Percentiles rank a stretch among this genome's conserved stretches.
phyloP scores from a whole-genome alignment of 176 grass and related monocot genomes.

The Musa beccarii region DNA sequence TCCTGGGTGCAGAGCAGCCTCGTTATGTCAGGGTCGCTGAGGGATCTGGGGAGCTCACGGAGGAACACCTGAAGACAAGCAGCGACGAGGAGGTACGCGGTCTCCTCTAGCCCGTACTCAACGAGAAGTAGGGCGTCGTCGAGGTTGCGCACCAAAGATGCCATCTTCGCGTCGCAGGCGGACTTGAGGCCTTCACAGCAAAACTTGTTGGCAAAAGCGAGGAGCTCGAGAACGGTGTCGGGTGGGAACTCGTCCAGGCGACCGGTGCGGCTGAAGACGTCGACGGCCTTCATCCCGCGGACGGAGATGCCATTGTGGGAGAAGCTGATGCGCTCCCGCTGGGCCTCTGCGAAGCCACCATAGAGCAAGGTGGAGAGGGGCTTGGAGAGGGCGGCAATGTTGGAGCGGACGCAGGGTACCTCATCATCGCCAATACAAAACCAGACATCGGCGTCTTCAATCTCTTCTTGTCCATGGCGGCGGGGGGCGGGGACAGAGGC shows the following conservation, averaged over 20 bases:
- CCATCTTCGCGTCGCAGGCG: conserved; percentile 63
- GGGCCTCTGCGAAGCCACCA: conserved; percentile 83
- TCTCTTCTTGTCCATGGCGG: conserved; percentile 10
- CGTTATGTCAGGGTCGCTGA: conserved; percentile 49
- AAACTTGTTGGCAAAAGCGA: conserved; percentile 82
- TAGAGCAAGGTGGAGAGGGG: conserved; percentile 81
- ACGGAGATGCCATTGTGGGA: conserved; percentile 59
- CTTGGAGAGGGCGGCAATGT: conserved; percentile 66
- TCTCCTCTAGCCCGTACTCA: conserved; percentile 73
- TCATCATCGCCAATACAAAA: conserved; percentile 79
- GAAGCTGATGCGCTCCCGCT: conserved; percentile 70
- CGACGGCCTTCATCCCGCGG: conserved; percentile 62
- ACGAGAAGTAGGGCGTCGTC: conserved; percentile 68
- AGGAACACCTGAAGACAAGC: conserved; percentile 92
- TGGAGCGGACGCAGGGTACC: conserved; percentile 69
- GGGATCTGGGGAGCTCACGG: conserved; percentile 72
- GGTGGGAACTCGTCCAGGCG: conserved; percentile 43
- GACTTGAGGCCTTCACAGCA: conserved; percentile 80
- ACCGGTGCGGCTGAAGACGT: conserved; percentile 48
- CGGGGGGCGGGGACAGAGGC: conserved; percentile 1
- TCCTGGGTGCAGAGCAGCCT: conserved; percentile 68
- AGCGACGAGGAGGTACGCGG: conserved; percentile 54
- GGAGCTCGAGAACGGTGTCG: conserved; percentile 57
- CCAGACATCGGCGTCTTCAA: conserved; percentile 62
- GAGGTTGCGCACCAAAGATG: conserved; percentile 39